Conservation (phyloP, 1,139 yeast species). For the Hansenula sp. region DNA sequence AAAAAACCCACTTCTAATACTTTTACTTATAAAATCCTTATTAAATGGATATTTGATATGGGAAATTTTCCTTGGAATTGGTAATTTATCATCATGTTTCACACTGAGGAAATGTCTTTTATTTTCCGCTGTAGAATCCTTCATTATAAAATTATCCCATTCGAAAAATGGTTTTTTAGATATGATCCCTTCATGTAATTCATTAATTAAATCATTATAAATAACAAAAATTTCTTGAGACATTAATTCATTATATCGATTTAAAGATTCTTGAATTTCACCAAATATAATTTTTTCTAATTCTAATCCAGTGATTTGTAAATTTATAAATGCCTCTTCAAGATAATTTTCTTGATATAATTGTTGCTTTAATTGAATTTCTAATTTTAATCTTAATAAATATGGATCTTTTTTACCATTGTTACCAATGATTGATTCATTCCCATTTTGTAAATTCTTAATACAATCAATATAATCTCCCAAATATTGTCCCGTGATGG, state of each 20-base stretch:
- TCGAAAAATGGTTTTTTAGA: conserved; percentile 60
- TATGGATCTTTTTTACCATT: conserved; percentile 56
- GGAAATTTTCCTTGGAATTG: conserved; percentile 42
- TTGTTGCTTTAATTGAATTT: conserved; percentile 66
- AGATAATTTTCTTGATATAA: conserved; percentile 65
- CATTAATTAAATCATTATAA: conserved; percentile 55
- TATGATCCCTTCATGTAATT: conserved; percentile 59
- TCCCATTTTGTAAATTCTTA: conserved; percentile 15
- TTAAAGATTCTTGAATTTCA: conserved; percentile 60
- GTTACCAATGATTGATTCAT: conserved; percentile 19
- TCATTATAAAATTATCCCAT: conserved; percentile 67
- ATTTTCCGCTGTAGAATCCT: conserved; percentile 32
- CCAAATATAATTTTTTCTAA: conserved; percentile 65
- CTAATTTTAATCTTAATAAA: conserved; percentile 57
- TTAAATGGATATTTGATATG: conserved; percentile 48
- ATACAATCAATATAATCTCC: conserved; percentile 41
- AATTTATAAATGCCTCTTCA: conserved; percentile 65
- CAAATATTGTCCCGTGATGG: conserved; percentile 48
- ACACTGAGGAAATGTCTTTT: conserved; percentile 36
- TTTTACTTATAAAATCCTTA: conserved; percentile 48
- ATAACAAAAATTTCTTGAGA: conserved; percentile 55
- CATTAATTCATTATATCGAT: conserved; percentile 50
- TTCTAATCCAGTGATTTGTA: conserved; percentile 70
- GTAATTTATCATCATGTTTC: conserved; percentile 45
- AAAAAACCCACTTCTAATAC: conserved; percentile 50